Evolutionary conservation across 257 asterid genomes (phyloP), one percentile per base, ranked within the genome.

Genomic region (Nicotiana paniculata): DNA sequence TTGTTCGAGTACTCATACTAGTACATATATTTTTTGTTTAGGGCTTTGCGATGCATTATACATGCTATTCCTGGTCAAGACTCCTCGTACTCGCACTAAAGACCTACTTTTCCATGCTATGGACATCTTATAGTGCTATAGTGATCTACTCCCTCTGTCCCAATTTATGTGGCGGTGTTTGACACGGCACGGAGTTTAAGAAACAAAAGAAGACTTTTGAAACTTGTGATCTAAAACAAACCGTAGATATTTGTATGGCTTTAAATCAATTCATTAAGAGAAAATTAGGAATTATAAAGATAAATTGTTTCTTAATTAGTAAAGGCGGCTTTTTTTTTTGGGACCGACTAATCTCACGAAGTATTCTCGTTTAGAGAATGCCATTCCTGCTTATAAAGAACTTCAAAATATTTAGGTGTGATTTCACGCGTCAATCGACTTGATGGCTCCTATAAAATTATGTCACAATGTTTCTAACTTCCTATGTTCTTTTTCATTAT

Each of bases 1-100:
- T 51, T 75, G 63, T 51, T 75, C 43, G 46, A 75, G 62, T 75
- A 75, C 43, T 75, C 63, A 51, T 51, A 51, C 79, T 51, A 75
- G 9, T 48, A 48, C 62, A 75, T 46, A 51, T 26, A 48, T 51
- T 53, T 11, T 53, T 53, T 53, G 6, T 53, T 53, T 53, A 53
- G 16, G 16, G 58, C 58, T 53, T 53, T 3, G 0, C 6, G 58
- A 53, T 15, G 58, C 58, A 53, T 53, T 53, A 13, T 53, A 53
- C 18, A 53, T 53, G 18, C 18, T 15, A 53, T 53, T 53, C 58
- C 58, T 11, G 58, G 58, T 13, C 17, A 13, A 53, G 17, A 43
- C 51, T 43, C 51, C 51, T 53, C 1, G 18, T 13, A 13, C 58
- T 12, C 4, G 58, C 58, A 53, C 13, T 11, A 12, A 53, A 53